Evolutionary conservation across 768 basidiomycete species (phyloP), one percentile per base, ranked within the genome.

Genomic region (Fistulinella prunicolor): DNA sequence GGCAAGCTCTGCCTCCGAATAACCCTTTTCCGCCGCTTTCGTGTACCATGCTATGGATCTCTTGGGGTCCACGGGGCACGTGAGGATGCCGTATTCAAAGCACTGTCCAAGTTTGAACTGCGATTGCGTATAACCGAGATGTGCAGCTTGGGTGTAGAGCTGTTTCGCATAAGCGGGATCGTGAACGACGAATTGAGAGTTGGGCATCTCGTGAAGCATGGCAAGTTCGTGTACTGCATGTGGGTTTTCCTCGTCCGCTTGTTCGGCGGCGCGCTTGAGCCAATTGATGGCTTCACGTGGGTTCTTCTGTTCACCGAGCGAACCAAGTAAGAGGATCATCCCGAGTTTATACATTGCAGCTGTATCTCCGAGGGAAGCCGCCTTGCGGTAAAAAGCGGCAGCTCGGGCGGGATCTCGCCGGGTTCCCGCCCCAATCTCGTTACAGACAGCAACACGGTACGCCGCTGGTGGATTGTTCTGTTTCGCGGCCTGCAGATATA

Each of bases 271-370:
- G 20, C 94, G 81, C 57, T 87, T 86, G 47, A 99, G 75, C 96
- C 96, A 99, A 49, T 83, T 86, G 55, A 95, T 81, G 6, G 94
- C 94, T 64, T 99, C 96, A 26, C 94, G 82, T 2, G 83, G 83
- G 63, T 96, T 96, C 54, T 80, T 83, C 47, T 77, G 81, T 65
- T 94, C 91, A 21, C 83, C 86, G 5, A 97, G 76, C 14, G 82
- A 70, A 10, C 94, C 95, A 29, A 89, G 81, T 19, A 98, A 76
- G 24, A 96, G 77, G 54, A 97, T 89, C 86, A 96, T 94, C n/a
- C 94, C 94, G n/a, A 99, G 82, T 68, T 98, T 98, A 74, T 96
- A 98, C 96, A 98, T 99, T 3, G 94, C 96, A 22, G 95, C 85
- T 0, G 95, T 97, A 66, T 98, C 96, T 17, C 94, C 94, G 29